Base-by-base conservation (phyloP, 2,329 filamentous ascomycete species). In the Cadophora sp. region DNA sequence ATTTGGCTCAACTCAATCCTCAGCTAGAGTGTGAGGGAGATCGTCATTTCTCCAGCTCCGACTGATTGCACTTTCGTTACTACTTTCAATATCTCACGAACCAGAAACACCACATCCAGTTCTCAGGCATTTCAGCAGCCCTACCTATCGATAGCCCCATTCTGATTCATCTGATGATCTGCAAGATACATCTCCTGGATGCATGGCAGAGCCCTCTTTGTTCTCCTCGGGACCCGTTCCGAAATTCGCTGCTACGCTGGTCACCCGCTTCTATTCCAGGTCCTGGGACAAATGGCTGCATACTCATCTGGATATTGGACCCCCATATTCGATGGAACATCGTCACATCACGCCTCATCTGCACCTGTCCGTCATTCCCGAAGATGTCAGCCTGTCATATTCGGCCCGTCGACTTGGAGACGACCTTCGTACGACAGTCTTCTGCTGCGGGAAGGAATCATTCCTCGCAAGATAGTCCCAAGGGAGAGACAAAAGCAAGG, bases 381-480 rank as follows among this genome's bases (percentile, higher is more conserved):
- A n/a, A 47, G 11, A 27, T 60, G 43, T 30, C 56, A 43, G 36
- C 56, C 36, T 27, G 22, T 59, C 36, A 43, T 22, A 30, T 30
- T 60, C 58, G 39, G 58, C 58, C 58, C 58, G 16, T 48, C 58
- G 24, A 60, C 16, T 14, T 48, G 58, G 58, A 60, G 58, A 60
- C 58, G 58, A 60, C 24, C 5, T 45, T 48, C 22, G 24, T 36
- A 20, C 58, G 9, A 60, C 58, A 33, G 58, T 43, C n/a, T 3
- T 20, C n/a, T 39, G 18, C 48, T 30, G 11, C 22, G 22, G 22
- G 20, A 51, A 51, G 13, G 48, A 51, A 43, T 20, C 8, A 11
- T 20, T 16, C 20, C 33, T 58, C 55, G 33, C 55, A 58, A 39
- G 36, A 56, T 56, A 39, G 8, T 9, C 33, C 22, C 36, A n/a